Evolutionary conservation across 495 filamentous ascomycete species (phyloP), one percentile per base, ranked within the genome.

Genomic region (Neurospora hispaniola): DNA sequence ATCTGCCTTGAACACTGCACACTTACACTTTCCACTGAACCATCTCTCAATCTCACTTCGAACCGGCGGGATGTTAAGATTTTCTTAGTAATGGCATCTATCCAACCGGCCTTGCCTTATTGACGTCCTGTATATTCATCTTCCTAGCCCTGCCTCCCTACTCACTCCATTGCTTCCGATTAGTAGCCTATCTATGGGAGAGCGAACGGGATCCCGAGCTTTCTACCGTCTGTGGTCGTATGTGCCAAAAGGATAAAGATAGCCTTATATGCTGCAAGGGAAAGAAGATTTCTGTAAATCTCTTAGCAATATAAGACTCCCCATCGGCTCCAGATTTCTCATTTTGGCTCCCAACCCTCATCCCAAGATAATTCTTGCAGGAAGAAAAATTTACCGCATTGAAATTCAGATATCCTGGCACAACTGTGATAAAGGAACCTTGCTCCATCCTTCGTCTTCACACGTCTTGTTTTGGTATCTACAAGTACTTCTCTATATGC

Each of bases 171-270:
- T 23, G 23, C 23, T 23, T 23, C 23, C 27, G 35, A 40, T 40
- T 40, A 5, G 8, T 9, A 40, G 39, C 8, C 7, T 40, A 40
- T 44, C 42, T 44, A n/a, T 44, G 42, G 16, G 42, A 44, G 18
- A 69, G 35, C 69, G 40, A 40, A 43, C 69, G 69, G 69, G 69
- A 31, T 42, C 40, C 69, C 69, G 40, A 31, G 27, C 2, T 42
- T 43, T 70, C 69, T 42, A 70, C n/a, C 27, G 44, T 23, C 69
- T 70, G 44, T 70, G 69, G 69, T 27, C 69, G 69, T 43, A 70
- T 70, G 69, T 35, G 18, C 3, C 23, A 43, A 2, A 18, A 43
- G 42, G 6, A 5, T 2, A 43, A 7, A 43, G 14, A 5, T 43
- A 12, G 5, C 5, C 12, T 43, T 5, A 43, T 43, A 18, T 18